Evolutionary conservation across 441 rosid species (phyloP), one percentile per base, ranked within the genome.

Genomic region (Euphorbia corollata): DNA sequence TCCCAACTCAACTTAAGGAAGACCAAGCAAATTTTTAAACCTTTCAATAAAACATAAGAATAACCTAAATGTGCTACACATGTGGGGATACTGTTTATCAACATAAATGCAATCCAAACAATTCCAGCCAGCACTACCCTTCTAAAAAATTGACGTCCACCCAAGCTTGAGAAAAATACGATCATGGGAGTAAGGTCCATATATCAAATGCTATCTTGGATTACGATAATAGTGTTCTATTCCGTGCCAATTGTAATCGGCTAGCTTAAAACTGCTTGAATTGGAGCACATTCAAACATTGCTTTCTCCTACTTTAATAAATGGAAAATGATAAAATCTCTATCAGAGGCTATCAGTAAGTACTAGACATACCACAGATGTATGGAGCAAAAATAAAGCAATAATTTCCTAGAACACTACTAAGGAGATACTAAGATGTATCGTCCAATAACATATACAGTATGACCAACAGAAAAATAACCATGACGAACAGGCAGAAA

Each of bases 11-110:
- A 24, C 65, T 27, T 5, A 41, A 63, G 4, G 38, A 56, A 24
- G 15, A 32, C 2, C 36, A 43, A 39, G 41, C 68, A 73, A 54
- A 58, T 38, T 53, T 41, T 30, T 36, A 58, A 64, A 47, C 12
- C 38, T 10, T 39, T 20, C n/a, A 36, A 38, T 43, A 2, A 53
- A 53, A 4, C n/a, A 10, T 16, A 13, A 47, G 51, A 47, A 9
- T 0, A 24, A 32, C 24, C 6, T 1, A 7, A 54, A 54, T 54
- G 8, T 53, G 20, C 57, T 53, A 36, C 48, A 8, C 32, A 13
- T 12, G 32, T 48, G 39, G 18, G 54, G 8, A 50, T 50, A 50
- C 16, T 16, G 53, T 41, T 41, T 5, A 12, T 22, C 39, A 5
- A 43, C 32, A 19, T 19, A 27, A 43, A 38, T 53, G 22, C 54